Conservation (phyloP, 192 early-diverging fungal genomes). For the Backusella morwellensis region DNA sequence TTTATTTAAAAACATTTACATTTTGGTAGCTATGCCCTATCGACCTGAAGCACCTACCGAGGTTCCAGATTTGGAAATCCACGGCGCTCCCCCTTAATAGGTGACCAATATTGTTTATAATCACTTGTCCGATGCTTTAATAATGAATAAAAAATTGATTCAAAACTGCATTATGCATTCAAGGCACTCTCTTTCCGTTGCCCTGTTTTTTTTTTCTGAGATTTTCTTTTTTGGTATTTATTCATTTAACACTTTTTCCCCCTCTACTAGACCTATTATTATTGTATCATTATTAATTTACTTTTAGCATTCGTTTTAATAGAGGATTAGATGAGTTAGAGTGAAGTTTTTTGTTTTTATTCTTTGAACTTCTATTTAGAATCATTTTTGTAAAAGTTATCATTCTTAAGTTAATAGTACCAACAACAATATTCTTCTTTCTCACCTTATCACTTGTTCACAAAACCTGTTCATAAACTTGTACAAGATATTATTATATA, state of each 20-base stretch:
- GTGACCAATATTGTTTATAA: too few relatives aligned
- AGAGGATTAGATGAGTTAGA: not conserved
- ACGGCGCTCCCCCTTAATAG: too few relatives aligned
- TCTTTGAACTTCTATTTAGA: not conserved
- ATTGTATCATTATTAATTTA: not conserved
- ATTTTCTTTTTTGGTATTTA: not conserved
- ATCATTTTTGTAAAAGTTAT: not conserved
- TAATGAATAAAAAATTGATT: not conserved
- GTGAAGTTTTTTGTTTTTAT: not conserved
- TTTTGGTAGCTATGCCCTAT: too few relatives aligned
- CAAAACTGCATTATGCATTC: not conserved
- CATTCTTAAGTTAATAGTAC: not conserved
- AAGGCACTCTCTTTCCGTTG: not conserved
- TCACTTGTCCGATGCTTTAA: not conserved
- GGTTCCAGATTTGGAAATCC: too few relatives aligned
- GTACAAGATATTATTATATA: not conserved
- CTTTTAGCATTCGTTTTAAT: not conserved
- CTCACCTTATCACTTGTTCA: not conserved
- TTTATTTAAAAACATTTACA: too few relatives aligned
- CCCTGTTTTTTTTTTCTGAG: not conserved
- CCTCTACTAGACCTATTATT: not conserved
- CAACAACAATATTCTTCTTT: not conserved
- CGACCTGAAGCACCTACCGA: too few relatives aligned
- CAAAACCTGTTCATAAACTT: not conserved
- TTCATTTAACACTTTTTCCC: not conserved